Evolutionary conservation across 768 basidiomycete species (phyloP).

Genomic region (Botryobasidium botryosum): DNA sequence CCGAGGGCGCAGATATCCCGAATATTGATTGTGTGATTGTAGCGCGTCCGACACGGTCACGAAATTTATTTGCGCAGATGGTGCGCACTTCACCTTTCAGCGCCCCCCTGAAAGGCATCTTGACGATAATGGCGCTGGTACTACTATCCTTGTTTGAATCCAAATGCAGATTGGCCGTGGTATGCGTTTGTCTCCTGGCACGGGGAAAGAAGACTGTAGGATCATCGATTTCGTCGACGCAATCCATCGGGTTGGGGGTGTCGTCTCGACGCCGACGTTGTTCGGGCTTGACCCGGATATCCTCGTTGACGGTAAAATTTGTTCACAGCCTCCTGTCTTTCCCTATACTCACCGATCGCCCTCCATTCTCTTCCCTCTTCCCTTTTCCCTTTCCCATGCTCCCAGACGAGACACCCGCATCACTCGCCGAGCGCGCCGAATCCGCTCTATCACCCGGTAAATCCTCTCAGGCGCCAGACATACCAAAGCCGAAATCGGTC

Average conservation of each 20-base stretch:
- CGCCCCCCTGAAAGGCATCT: slow-evolving; percentile 1
- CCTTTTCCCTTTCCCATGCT: no score
- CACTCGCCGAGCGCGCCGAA: slow-evolving; percentile 28
- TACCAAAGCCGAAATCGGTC: slow-evolving; percentile 43
- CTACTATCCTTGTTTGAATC: background rate
- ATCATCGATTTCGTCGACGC: slow-evolving; percentile 88
- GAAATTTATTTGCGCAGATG: slow-evolving; percentile 88
- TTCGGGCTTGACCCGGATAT: slow-evolving; percentile 70
- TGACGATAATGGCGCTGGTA: background rate
- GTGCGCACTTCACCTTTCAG: slow-evolving; percentile 24
- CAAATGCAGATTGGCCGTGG: slow-evolving; percentile 70
- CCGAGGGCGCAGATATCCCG: slow-evolving; percentile 90
- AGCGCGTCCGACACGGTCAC: slow-evolving; percentile 75
- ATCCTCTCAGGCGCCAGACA: no score
- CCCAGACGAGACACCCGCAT: slow-evolving; percentile 35
- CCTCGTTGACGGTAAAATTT: slow-evolving; percentile 39
- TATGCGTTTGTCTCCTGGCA: slow-evolving; percentile 65
- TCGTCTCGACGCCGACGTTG: slow-evolving; percentile 64
- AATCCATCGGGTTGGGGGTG: slow-evolving; percentile 43
- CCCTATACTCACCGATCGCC: no score
- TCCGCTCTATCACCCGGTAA: no score
- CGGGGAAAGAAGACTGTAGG: slow-evolving; percentile 68
- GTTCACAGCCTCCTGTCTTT: background rate
- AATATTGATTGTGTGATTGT: slow-evolving; percentile 84
- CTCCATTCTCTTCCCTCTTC: background rate